phyloP scores from a whole-genome alignment of 495 filamentous ascomycete genomes.

The Neurospora sp. region DNA sequence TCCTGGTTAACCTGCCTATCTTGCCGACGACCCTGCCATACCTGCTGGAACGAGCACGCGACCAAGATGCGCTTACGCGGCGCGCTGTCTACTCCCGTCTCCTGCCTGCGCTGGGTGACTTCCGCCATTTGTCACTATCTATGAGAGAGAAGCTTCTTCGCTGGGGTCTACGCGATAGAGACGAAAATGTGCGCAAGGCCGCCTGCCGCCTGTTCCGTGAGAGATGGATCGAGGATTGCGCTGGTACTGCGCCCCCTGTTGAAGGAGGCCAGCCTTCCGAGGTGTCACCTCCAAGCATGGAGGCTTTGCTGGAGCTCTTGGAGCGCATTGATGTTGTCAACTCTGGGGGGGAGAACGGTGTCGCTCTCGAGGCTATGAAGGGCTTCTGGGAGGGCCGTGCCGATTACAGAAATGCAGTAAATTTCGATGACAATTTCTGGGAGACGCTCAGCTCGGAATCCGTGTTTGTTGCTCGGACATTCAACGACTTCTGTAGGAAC shows the following conservation, averaged over 20 bases:
- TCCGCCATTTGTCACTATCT: conserved; percentile 86
- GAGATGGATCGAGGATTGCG: conserved; percentile 93
- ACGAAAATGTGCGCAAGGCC: conserved; percentile 89
- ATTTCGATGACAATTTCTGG: conserved; percentile 83
- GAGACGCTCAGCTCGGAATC: conserved; percentile 75
- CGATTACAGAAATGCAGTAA: conserved; percentile 74
- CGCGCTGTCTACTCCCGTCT: conserved; percentile 81
- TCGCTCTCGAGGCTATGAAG: conserved; percentile 84
- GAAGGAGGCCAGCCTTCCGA: conserved; percentile 37
- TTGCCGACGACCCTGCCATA: conserved; percentile 74
- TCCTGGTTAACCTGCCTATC: conserved; percentile 83
- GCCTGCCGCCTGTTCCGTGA: conserved; percentile 84
- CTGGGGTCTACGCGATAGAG: conserved; percentile 90
- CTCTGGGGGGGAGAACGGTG: conserved; percentile 79
- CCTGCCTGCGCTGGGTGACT: conserved; percentile 85
- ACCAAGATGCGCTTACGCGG: conserved; percentile 73
- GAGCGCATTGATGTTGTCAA: conserved; percentile 91
- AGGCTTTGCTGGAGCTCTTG: conserved; percentile 76
- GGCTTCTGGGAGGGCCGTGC: conserved; percentile 92
- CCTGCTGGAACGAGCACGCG: conserved; percentile 82
- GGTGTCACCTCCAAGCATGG: conserved; percentile 52
- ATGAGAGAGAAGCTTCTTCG: conserved; percentile 94
- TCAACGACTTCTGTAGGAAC: conserved; percentile 80
- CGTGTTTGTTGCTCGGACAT: conserved; percentile 77
- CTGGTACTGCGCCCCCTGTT: conserved; percentile 46